Conservation (phyloP, 2,329 filamentous ascomycete species). For the Pseudocercospora macadamiae region DNA sequence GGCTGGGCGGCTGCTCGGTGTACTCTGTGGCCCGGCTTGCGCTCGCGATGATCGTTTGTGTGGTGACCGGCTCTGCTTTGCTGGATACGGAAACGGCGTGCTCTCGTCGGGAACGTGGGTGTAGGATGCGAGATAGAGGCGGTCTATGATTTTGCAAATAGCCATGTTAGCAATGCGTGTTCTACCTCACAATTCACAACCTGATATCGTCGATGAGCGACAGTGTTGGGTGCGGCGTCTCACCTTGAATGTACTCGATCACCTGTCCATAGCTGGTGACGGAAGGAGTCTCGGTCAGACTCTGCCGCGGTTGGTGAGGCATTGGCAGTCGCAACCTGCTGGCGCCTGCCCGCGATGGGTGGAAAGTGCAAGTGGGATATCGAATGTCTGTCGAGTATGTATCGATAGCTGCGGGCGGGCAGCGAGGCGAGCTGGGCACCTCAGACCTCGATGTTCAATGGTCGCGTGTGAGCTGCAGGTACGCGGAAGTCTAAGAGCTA, state of each 20-base stretch:
- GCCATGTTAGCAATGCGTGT: constrained; percentile 32
- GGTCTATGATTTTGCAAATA: constrained; percentile 63
- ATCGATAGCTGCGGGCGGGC: neutral
- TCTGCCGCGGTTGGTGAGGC: constrained; percentile 35
- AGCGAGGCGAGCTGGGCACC: neutral
- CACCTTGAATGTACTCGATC: constrained; percentile 96
- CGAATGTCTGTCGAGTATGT: neutral
- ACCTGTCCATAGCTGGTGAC: constrained; percentile 75
- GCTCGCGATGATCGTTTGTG: constrained; percentile 73
- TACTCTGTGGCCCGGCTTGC: constrained; percentile 59
- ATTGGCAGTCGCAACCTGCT: constrained; percentile 24
- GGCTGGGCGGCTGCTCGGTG: constrained; percentile 45
- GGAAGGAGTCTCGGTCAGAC: constrained; percentile 35
- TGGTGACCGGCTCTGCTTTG: constrained; percentile 64
- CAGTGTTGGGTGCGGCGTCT: neutral
- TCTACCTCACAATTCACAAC: neutral
- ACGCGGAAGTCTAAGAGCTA: neutral
- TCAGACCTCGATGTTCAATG: neutral
- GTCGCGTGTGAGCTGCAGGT: constrained; percentile 2
- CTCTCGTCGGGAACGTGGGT: constrained; percentile 76
- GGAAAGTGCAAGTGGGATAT: neutral
- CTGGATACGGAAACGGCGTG: constrained; percentile 83
- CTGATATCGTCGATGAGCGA: constrained; percentile 23
- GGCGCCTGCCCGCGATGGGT: constrained; percentile 3
- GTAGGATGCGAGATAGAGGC: constrained; percentile 93